Evolutionary conservation across 768 basidiomycete genomes (phyloP).

Genomic region (Tephrocybe sp.): DNA sequence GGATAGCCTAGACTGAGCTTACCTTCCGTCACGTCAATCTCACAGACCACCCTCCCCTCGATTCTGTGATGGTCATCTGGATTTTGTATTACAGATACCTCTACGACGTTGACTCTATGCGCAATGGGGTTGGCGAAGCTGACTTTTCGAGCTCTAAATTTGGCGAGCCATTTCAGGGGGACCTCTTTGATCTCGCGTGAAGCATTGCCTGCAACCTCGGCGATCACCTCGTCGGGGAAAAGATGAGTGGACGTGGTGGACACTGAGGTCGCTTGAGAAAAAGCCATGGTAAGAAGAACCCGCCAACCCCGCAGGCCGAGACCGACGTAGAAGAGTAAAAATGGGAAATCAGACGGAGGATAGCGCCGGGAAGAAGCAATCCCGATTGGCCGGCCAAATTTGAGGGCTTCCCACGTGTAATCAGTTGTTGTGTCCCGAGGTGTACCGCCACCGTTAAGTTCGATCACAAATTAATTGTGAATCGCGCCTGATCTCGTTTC

Average conservation of each 20-base stretch:
- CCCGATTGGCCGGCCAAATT: conserved; percentile 2
- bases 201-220: conserved; percentile 35
- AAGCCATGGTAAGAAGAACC: neutral
- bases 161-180: conserved; percentile 36
- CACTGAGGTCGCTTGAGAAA: neutral
- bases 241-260: conserved; percentile 17
- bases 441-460: conserved; percentile 9
- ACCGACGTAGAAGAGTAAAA: neutral
- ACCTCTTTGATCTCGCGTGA: conserved; percentile 34
- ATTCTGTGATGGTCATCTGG: conserved; percentile 32
- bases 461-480: conserved; percentile 14
- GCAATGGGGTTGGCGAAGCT: conserved; percentile 32
- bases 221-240: conserved; percentile 22
- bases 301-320: neutral
- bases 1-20: conserved; percentile 3
- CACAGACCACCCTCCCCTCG: conserved; percentile 38
- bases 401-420: neutral
- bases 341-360: conserved; percentile 1
- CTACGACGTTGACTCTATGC: conserved; percentile 30
- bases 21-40: conserved; percentile 48
- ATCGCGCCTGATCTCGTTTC: neutral
- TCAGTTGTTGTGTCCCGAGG: neutral
- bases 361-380: conserved; percentile 5
- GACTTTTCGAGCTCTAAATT: conserved; percentile 27
- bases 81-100: conserved; percentile 39